phyloP scores from a whole-genome alignment of 2,329 filamentous ascomycete species.

The Fusarium redolens region DNA sequence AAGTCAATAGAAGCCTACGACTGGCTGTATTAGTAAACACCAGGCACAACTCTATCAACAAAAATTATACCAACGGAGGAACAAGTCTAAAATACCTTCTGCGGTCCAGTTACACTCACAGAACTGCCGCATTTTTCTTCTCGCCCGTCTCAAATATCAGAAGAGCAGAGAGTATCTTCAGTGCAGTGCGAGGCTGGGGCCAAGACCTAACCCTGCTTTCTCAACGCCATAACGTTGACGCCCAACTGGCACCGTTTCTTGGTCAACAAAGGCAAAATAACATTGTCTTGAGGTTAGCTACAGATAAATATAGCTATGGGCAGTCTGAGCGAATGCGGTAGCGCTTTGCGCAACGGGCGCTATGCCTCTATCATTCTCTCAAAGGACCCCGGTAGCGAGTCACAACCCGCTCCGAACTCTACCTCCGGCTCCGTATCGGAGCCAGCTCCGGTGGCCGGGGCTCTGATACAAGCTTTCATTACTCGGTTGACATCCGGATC shows the following conservation, averaged over 20 bases:
- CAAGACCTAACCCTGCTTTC: conserved; percentile 39
- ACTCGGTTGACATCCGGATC: conserved; percentile 21
- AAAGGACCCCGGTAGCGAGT: conserved; percentile 12
- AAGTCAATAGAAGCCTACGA: conserved; percentile 27
- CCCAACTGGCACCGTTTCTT: conserved; percentile 15
- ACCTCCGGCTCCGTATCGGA: conserved; percentile 35
- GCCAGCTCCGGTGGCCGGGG: conserved; percentile 37
- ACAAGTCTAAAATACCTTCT: not conserved
- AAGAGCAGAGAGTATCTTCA: not conserved
- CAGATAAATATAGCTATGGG: conserved; percentile 11
- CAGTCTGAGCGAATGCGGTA: conserved; percentile 19
- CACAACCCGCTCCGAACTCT: conserved; percentile 29
- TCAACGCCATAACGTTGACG: conserved; percentile 23
- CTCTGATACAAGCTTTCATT: conserved; percentile 37
- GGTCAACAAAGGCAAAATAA: not conserved
- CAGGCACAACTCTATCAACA: conserved; percentile 35
- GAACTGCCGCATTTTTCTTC: not conserved
- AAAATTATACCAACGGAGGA: conserved; percentile 16
- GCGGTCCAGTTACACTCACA: not conserved
- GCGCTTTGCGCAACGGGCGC: conserved; percentile 39
- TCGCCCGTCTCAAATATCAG: not conserved
- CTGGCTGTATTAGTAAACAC: conserved; percentile 32
- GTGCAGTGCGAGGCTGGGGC: conserved; percentile 18
- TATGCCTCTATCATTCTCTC: conserved; percentile 43
- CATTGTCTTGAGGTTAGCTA: not conserved